These are phyloP conservation scores for Pseudocercospora macadamiae DNA, from an alignment of 2,329 filamentous ascomycete genomes.

Conservation along the genomic window DNA sequence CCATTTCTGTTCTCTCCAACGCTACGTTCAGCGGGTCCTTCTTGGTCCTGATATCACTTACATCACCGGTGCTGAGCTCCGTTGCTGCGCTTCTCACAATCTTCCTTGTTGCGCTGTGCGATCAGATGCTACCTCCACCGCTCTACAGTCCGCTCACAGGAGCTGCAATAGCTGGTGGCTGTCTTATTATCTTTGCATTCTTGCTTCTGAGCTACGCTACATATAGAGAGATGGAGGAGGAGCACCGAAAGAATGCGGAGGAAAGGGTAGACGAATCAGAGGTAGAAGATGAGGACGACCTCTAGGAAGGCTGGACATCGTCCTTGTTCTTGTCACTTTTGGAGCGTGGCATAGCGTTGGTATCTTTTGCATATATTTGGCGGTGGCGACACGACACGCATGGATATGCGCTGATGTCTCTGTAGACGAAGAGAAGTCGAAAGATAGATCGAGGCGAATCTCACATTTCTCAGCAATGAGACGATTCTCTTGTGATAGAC, in stretches of 20 bases:
- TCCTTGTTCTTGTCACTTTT: background rate
- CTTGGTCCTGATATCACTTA: slow-evolving; percentile 88
- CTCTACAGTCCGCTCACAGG: slow-evolving; percentile 72
- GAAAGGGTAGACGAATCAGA: slow-evolving; percentile 47
- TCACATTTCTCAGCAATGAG: background rate
- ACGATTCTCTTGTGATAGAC: background rate
- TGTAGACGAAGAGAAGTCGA: too few relatives aligned
- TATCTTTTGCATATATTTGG: background rate
- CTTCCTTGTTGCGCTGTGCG: slow-evolving; percentile 90
- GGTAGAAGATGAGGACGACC: slow-evolving; percentile 40
- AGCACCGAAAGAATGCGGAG: slow-evolving; percentile 63
- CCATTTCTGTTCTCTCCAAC: slow-evolving; percentile 81
- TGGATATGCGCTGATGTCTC: background rate
- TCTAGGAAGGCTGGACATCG: slow-evolving; percentile 2
- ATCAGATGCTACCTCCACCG: slow-evolving; percentile 75
- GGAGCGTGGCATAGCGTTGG: background rate
- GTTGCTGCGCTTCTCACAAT: slow-evolving; percentile 95
- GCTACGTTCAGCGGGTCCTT: slow-evolving; percentile 92
- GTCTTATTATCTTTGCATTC: slow-evolving; percentile 87
- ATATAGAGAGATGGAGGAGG: slow-evolving; percentile 89
- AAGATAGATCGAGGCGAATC: background rate
- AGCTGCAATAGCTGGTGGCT: slow-evolving; percentile 78
- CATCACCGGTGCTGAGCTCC: slow-evolving; percentile 80
- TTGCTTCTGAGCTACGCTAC: slow-evolving; percentile 87
- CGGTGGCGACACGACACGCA: background rate